Base-by-base conservation (phyloP, 2,329 filamentous ascomycete genomes). In the Fusarium compactum region DNA sequence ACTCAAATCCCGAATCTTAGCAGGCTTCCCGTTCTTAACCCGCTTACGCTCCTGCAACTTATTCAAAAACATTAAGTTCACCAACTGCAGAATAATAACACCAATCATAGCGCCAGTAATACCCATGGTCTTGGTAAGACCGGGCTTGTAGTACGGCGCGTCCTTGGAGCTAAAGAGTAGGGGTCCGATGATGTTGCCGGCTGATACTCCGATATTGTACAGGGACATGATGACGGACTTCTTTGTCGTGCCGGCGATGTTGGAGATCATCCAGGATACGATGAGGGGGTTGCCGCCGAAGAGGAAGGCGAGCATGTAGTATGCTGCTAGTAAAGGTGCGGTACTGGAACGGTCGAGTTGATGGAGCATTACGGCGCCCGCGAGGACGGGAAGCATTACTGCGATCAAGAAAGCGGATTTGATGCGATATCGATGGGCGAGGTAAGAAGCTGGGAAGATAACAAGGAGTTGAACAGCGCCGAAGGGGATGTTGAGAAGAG, bases 161-260 rank as follows among this genome's bases (percentile, higher is more conserved):
- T 91, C 87, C 8, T 81, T 80, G 12, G 83, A 79, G 65, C 81
- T 84, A 79, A 92, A 92, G 0, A 92, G 81, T 1, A 91, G 77
- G 0, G 90, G 90, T 0, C 90, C 90, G 72, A 92, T 83, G 60
- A 92, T 91, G 75, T 92, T 91, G 5, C 90, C 90, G 0, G 86
- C 84, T 0, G 88, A 86, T 4, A 85, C 84, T 0, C 87, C 89
- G 2, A 87, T 89, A 70, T 90, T 90, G 81, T 87, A 92, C 1
- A 91, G 79, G 0, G 86, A 87, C 84, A 91, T 89, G 41, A 89
- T 84, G 51, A 87, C 83, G 0, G 88, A 89, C 74, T 90, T 90
- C 78, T 92, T 92, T 5, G 90, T 91, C 18, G 85, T 87, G 9
- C 90, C 91, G 0, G 84, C 90, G 0, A 89, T 91, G 76, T 92